Conservation (phyloP, 768 basidiomycete species). For the Lentinula detonsa region DNA sequence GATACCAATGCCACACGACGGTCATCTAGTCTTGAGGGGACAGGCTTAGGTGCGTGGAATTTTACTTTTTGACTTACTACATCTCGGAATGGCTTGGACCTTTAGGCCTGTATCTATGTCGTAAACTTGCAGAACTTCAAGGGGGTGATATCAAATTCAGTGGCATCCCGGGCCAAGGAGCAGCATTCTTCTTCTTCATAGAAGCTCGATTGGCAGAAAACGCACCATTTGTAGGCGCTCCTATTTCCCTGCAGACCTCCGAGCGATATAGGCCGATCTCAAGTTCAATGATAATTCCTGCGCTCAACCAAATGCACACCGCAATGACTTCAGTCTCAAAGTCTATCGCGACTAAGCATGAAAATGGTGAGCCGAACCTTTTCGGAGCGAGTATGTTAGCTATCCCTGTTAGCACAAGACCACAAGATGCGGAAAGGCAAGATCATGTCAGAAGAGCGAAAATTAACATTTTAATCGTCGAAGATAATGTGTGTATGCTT, state of each 20-base stretch:
- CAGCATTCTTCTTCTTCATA: not conserved
- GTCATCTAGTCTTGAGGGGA: not conserved
- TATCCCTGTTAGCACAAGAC: not conserved
- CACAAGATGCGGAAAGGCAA: not conserved
- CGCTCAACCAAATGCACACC: too few species aligned
- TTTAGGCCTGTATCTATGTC: constrained; percentile 2
- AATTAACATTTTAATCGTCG: not conserved
- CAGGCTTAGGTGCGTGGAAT: not conserved
- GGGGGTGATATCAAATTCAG: not conserved
- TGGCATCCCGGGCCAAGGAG: not conserved
- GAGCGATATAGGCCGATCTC: not conserved
- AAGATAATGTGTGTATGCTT: not conserved
- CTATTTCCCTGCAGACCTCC: not conserved
- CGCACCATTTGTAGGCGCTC: not conserved
- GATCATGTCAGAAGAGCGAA: not conserved
- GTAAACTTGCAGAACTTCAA: constrained; percentile 4
- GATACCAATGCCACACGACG: not conserved
- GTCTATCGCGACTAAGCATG: not conserved
- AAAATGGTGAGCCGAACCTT: too few species aligned
- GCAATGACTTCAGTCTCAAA: too few species aligned
- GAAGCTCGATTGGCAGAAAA: not conserved
- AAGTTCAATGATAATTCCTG: too few species aligned
- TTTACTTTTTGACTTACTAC: not conserved
- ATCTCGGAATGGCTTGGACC: not conserved
- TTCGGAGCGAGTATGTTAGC: too few species aligned